Conservation (phyloP, 352 stramenopile genomes). For the Saprolegnia diclina region DNA sequence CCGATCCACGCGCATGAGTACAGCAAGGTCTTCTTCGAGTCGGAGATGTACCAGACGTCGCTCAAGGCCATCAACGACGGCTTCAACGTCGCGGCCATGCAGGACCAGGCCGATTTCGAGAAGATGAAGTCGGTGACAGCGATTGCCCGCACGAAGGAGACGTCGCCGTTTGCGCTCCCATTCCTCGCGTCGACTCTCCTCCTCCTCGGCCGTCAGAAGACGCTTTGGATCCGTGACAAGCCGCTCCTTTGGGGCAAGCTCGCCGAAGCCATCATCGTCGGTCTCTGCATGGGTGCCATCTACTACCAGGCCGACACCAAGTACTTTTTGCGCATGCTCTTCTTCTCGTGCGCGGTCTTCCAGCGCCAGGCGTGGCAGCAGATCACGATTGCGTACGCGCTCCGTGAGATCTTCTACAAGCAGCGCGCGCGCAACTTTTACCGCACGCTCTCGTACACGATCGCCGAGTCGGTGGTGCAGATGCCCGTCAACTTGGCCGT, state of each 20-base stretch:
- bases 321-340: conserved; percentile 67
- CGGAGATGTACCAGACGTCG: conserved; percentile 46
- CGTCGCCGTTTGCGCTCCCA: conserved; percentile 40
- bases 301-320: conserved; percentile 50
- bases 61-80: conserved; percentile 43
- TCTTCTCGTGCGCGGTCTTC: conserved; percentile 62
- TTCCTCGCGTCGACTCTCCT: conserved; percentile 45
- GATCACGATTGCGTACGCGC: conserved; percentile 34
- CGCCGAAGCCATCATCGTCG: conserved; percentile 58
- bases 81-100: conserved; percentile 8
- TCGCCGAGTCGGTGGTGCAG: conserved; percentile 40
- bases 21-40: conserved; percentile 55
- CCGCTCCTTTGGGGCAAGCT: conserved; percentile 60
- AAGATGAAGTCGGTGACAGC: conserved; percentile 18
- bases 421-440: conserved; percentile 40
- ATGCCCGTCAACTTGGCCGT: conserved; percentile 39
- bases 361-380: conserved; percentile 53
- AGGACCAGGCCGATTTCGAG: conserved; percentile 11
- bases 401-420: conserved; percentile 41
- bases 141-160: conserved; percentile 27
- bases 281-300: conserved; percentile 68
- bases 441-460: conserved; percentile 35
- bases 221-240: conserved; percentile 53
- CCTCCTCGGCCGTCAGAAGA: conserved; percentile 57
- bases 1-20: conserved; percentile 69